A percentile compares a stretch with the other conserved stretches of the same genome.
phyloP scores from a whole-genome alignment of 345 rosid species.

The Aquilaria yunnanensis region DNA sequence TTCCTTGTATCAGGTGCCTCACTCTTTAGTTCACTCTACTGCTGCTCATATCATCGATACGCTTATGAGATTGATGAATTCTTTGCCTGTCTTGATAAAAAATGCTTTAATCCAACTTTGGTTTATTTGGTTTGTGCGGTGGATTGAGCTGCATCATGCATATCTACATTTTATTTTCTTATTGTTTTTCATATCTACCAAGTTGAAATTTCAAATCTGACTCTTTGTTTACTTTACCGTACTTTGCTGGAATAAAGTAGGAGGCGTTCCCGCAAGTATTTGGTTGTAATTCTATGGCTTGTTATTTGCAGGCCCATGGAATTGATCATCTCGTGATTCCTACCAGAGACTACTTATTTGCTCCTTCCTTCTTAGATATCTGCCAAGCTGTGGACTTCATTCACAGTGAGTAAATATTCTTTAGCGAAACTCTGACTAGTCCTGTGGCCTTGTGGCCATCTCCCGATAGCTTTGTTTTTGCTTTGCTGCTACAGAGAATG shows the following conservation, averaged over 20 bases:
- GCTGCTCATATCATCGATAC: not conserved
- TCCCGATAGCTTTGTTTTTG: conserved; percentile 2
- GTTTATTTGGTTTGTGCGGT: not conserved
- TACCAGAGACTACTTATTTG: conserved; percentile 84
- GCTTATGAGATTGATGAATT: not conserved
- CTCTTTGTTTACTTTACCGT: not conserved
- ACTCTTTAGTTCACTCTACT: not conserved
- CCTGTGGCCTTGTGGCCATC: conserved; percentile 3
- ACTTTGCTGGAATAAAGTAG: not conserved
- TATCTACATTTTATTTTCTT: not conserved
- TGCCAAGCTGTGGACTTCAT: conserved; percentile 65
- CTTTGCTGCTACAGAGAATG: conserved; percentile 40
- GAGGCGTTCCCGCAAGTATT: not conserved
- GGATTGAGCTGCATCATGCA: not conserved
- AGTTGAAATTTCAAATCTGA: not conserved
- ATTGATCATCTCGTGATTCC: conserved; percentile 88
- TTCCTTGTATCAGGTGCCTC: conserved; percentile 57
- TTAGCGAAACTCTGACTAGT: not conserved
- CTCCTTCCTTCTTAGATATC: conserved; percentile 63
- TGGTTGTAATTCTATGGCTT: not conserved
- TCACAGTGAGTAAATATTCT: conserved; percentile 39
- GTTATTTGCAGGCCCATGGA: conserved; percentile 50
- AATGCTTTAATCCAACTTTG: not conserved
- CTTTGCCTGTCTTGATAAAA: not conserved
- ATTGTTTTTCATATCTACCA: not conserved